Percentiles rank a stretch among this genome's conserved stretches.
phyloP scores from a whole-genome alignment of 176 grass and related monocot species.

The Carex scoparia region DNA sequence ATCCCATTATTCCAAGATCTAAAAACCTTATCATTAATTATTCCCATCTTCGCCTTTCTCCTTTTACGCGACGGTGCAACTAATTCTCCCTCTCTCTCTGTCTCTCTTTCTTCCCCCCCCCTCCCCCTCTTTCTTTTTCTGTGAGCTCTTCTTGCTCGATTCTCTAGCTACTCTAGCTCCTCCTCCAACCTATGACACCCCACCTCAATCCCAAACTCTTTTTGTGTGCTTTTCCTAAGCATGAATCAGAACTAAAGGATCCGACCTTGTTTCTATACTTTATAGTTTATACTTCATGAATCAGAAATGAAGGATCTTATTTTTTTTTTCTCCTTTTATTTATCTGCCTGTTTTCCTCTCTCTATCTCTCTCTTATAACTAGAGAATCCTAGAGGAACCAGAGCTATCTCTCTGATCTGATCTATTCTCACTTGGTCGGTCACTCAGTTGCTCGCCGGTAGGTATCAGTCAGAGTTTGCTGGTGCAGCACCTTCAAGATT shows the following conservation, averaged over 20 bases:
- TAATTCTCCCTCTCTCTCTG: slow-evolving; percentile 20
- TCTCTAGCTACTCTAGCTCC: background rate
- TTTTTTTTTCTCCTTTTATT: background rate
- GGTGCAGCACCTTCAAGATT: slow-evolving; percentile 95
- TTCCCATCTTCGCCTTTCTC: background rate
- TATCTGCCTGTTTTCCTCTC: background rate
- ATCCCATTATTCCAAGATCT: slow-evolving; percentile 1
- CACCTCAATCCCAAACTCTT: background rate
- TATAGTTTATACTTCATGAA: background rate
- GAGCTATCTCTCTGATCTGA: background rate
- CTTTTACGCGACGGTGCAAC: slow-evolving; percentile 32
- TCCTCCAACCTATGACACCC: background rate
- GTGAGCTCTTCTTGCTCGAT: background rate
- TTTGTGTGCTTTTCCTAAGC: background rate
- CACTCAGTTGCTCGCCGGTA: background rate
- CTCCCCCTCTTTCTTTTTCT: background rate
- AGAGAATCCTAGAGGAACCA: background rate
- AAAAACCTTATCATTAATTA: slow-evolving; percentile 16
- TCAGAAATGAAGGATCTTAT: background rate
- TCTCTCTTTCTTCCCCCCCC: slow-evolving; percentile 18
- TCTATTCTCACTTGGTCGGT: background rate
- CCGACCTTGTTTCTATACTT: background rate
- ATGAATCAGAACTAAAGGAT: background rate
- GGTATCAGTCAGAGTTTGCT: slow-evolving; percentile 50
- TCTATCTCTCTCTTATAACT: background rate